A percentile compares a stretch with the other conserved stretches of the same genome.
Conservation (phyloP, 2,329 filamentous ascomycete species). For the Helicocarpus griseus region DNA sequence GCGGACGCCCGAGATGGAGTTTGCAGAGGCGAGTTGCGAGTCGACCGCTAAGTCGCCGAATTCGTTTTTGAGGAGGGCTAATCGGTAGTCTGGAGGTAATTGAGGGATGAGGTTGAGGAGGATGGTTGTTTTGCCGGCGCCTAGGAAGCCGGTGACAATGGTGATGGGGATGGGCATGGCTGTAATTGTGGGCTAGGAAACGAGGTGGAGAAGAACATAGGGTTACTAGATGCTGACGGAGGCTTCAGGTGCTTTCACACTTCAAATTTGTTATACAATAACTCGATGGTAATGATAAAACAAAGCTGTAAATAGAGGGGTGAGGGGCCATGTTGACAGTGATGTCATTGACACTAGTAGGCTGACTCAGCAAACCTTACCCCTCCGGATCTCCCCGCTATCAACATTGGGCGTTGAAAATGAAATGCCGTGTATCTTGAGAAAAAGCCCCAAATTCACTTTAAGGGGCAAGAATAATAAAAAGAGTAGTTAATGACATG, state of each 20-base stretch:
- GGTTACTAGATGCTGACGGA: not conserved
- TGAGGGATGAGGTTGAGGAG: conserved; percentile 91
- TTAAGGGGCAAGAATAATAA: no score
- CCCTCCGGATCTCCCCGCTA: not conserved
- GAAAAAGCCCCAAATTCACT: no score
- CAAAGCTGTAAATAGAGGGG: not conserved
- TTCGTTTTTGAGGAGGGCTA: conserved; percentile 95
- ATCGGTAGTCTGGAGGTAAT: conserved; percentile 74
- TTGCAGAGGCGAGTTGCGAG: conserved; percentile 75
- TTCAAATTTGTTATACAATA: not conserved
- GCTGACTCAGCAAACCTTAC: not conserved
- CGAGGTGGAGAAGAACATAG: not conserved
- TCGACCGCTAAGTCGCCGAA: conserved; percentile 93
- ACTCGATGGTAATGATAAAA: not conserved
- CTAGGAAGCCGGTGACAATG: conserved; percentile 91
- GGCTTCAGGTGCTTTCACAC: not conserved
- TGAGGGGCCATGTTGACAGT: no score
- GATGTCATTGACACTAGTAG: not conserved
- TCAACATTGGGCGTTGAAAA: not conserved
- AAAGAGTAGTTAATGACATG: no score
- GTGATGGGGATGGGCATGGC: conserved; percentile 66
- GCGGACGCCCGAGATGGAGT: conserved; percentile 76
- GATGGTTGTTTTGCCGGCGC: conserved; percentile 91
- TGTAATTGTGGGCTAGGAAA: not conserved
- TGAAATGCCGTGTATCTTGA: no score